phyloP scores from a whole-genome alignment of 73 alveolate genomes.

The Stentor coeruleus region DNA sequence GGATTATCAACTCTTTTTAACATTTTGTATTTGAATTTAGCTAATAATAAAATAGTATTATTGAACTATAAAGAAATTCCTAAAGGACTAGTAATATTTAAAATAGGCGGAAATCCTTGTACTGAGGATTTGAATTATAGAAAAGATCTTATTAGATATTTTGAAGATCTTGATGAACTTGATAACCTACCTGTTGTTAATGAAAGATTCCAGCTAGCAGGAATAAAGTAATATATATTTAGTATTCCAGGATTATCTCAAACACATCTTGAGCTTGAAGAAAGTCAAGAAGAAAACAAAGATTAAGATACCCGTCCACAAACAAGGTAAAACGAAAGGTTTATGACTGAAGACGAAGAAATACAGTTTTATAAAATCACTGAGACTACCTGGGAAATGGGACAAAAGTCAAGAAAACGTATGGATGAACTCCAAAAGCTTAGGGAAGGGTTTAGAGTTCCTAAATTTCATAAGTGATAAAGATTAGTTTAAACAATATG shows the following conservation, averaged over 20 bases:
- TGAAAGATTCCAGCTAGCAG: neutral
- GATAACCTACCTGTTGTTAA: neutral
- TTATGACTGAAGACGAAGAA: slow-evolving; percentile 22
- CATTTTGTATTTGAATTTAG: neutral
- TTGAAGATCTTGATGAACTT: neutral
- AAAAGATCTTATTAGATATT: neutral
- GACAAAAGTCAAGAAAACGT: neutral
- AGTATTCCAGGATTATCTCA: neutral
- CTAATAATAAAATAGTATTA: neutral
- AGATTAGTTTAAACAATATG: too few relatives aligned
- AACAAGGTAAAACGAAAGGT: neutral
- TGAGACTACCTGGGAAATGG: slow-evolving; percentile 15
- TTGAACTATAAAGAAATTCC: neutral
- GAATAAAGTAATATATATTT: neutral
- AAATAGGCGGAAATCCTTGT: slow-evolving; percentile 6
- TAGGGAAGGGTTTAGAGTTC: neutral
- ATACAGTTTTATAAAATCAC: neutral
- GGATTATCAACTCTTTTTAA: slow-evolving; percentile 1
- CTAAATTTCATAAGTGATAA: too few relatives aligned
- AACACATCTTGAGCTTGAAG: too few relatives aligned
- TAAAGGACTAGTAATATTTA: neutral
- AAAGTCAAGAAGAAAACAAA: too few relatives aligned
- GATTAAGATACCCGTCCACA: too few relatives aligned
- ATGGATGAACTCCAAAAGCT: neutral
- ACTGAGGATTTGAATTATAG: neutral